Percentiles rank a stretch among this genome's conserved stretches.
phyloP scores from a whole-genome alignment of 805 yeast species.

The Metschnikowia proteae region DNA sequence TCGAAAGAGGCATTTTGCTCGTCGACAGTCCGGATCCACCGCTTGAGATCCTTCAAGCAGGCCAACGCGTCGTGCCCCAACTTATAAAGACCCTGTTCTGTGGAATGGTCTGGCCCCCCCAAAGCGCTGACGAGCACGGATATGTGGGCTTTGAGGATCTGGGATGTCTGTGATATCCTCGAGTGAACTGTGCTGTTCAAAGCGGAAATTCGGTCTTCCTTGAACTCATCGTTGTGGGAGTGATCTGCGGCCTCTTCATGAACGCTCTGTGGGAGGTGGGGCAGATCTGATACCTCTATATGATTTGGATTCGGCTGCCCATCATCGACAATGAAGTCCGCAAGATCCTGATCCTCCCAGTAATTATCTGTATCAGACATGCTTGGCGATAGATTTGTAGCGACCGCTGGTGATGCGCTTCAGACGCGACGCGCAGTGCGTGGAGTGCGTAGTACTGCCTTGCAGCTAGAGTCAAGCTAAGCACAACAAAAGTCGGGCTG shows the following conservation, averaged over 20 bases:
- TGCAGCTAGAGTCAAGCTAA: no score
- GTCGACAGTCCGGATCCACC: conserved; percentile 85
- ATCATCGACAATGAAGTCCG: conserved; percentile 35
- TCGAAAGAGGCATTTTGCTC: conserved; percentile 65
- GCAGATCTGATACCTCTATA: background rate
- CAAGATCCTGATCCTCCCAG: conserved; percentile 27
- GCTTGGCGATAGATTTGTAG: background rate
- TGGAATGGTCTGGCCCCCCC: conserved; percentile 80
- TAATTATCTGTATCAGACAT: conserved; percentile 4
- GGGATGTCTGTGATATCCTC: conserved; percentile 34
- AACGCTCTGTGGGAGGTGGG: background rate
- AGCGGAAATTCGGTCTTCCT: conserved; percentile 8
- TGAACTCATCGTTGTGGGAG: conserved; percentile 15
- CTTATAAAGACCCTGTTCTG: conserved; percentile 56
- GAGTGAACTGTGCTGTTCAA: conserved; percentile 27
- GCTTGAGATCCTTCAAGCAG: conserved; percentile 80
- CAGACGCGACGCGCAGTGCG: conserved; percentile 8
- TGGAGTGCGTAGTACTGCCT: background rate
- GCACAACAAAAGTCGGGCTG: no score
- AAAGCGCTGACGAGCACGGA: conserved; percentile 80
- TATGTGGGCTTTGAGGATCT: conserved; percentile 63
- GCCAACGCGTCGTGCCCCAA: conserved; percentile 87
- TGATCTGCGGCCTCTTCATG: conserved; percentile 6
- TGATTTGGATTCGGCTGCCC: conserved; percentile 4
- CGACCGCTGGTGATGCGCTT: background rate